Evolutionary conservation across 2,329 filamentous ascomycete species (phyloP).

Genomic region (Botryosphaeria agaves): DNA sequence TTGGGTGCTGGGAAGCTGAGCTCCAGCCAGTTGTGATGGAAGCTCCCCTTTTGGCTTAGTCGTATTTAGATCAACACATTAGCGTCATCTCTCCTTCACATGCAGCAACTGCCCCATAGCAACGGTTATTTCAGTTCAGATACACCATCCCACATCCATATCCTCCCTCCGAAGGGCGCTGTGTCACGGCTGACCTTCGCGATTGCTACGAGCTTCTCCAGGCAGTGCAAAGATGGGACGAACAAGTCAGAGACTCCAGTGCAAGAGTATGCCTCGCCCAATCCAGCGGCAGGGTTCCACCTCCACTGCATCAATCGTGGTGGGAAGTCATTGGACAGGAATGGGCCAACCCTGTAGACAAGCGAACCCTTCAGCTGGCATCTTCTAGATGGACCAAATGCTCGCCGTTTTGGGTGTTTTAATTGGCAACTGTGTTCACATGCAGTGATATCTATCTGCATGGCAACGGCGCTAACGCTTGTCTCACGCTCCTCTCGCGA

Average conservation of each 20-base stretch:
- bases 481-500: too few relatives aligned
- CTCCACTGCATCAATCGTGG: background rate
- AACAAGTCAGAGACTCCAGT: background rate
- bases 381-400: too few relatives aligned
- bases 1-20: background rate
- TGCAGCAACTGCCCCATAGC: background rate
- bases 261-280: background rate
- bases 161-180: background rate
- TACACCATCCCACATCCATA: background rate
- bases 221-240: too few relatives aligned
- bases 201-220: too few relatives aligned
- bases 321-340: background rate
- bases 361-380: too few relatives aligned
- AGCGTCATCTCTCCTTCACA: background rate
- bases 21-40: background rate
- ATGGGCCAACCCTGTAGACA: too few relatives aligned
- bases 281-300: background rate
- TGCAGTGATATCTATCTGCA: too few relatives aligned
- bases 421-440: too few relatives aligned
- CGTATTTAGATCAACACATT: background rate
- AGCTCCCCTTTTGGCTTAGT: too few relatives aligned
- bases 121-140: background rate
- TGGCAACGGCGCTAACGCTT: too few relatives aligned
- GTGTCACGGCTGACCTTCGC: background rate
- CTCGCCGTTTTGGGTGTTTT: too few relatives aligned